A percentile compares a stretch with the other conserved stretches of the same genome.
phyloP scores from a whole-genome alignment of 148 eudicot genomes.

The Dianthus caryophyllus region DNA sequence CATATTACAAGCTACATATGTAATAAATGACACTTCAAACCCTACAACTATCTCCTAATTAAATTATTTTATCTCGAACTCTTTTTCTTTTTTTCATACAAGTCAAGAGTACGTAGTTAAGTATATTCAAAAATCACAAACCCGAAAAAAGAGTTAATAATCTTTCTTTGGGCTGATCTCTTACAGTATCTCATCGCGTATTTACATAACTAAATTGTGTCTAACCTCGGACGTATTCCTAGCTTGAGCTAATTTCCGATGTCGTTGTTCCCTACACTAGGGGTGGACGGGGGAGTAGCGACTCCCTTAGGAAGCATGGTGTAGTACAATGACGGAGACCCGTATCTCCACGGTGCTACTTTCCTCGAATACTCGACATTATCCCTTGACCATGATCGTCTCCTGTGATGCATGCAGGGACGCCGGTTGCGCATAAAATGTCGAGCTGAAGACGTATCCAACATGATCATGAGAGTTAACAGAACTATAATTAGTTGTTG shows the following conservation, averaged over 20 bases:
- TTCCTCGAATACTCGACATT: background rate
- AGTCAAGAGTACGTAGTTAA: too few species aligned
- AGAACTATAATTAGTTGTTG: background rate
- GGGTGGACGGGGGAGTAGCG: conserved; percentile 16
- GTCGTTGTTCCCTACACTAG: conserved; percentile 27
- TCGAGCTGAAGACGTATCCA: conserved; percentile 11
- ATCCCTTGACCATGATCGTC: background rate
- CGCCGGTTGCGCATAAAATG: conserved; percentile 1
- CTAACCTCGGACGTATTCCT: background rate
- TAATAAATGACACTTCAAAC: too few species aligned
- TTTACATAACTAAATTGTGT: conserved; percentile 12
- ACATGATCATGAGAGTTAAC: conserved; percentile 10
- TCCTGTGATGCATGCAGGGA: background rate
- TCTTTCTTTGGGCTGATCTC: background rate
- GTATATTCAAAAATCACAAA: too few species aligned
- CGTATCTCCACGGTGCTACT: background rate
- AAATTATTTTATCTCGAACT: too few species aligned
- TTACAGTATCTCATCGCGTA: conserved; percentile 17
- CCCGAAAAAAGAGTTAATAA: too few species aligned
- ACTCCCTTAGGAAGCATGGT: conserved; percentile 31
- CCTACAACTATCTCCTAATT: too few species aligned
- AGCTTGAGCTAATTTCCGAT: conserved; percentile 15
- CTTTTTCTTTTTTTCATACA: too few species aligned
- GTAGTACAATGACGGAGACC: conserved; percentile 9
- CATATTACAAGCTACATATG: too few species aligned